Conservation (phyloP, 2,329 filamentous ascomycete genomes). For the Hansfordia pulvinata region DNA sequence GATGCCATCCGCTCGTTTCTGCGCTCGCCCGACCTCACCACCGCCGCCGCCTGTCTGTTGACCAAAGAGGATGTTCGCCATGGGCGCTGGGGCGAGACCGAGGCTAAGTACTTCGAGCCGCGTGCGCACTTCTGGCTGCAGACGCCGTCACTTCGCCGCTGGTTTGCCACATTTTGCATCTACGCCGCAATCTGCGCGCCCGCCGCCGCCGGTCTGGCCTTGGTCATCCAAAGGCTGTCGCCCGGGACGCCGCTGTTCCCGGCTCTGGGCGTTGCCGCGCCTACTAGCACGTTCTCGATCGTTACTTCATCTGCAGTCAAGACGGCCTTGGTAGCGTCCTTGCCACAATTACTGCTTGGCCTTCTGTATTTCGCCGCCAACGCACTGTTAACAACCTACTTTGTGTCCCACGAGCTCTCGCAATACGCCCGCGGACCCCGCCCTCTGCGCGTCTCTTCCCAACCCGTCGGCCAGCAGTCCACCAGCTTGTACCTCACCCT, state of each 20-base stretch:
- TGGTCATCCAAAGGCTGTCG: slow-evolving; percentile 20
- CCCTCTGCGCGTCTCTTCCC: slow-evolving; percentile 29
- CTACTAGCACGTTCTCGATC: slow-evolving; percentile 21
- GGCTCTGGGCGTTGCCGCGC: slow-evolving; percentile 22
- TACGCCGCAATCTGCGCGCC: slow-evolving; percentile 25
- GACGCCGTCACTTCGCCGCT: slow-evolving; percentile 26
- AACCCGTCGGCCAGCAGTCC: slow-evolving; percentile 28
- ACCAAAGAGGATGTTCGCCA: slow-evolving; percentile 29
- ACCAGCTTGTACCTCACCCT: slow-evolving; percentile 35
- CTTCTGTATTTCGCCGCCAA: slow-evolving; percentile 33
- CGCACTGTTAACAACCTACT: slow-evolving; percentile 31
- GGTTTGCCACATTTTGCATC: slow-evolving; percentile 22
- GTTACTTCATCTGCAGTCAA: too few species aligned
- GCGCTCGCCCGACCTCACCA: slow-evolving; percentile 13
- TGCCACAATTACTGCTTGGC: slow-evolving; percentile 34
- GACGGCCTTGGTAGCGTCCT: too few species aligned
- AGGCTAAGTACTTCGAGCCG: slow-evolving; percentile 28
- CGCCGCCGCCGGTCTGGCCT: slow-evolving; percentile 22
- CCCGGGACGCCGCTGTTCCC: too few species aligned
- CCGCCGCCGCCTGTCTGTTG: slow-evolving; percentile 27
- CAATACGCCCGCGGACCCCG: slow-evolving; percentile 23
- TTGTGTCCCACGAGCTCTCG: slow-evolving; percentile 34
- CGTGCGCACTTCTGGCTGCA: slow-evolving; percentile 29
- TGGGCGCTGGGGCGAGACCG: slow-evolving; percentile 27
- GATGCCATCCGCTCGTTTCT: slow-evolving; percentile 18